A percentile compares a stretch with the other conserved stretches of the same genome.
Evolutionary conservation across 73 alveolate species (phyloP).

Genomic region (Uronychia setigera): DNA sequence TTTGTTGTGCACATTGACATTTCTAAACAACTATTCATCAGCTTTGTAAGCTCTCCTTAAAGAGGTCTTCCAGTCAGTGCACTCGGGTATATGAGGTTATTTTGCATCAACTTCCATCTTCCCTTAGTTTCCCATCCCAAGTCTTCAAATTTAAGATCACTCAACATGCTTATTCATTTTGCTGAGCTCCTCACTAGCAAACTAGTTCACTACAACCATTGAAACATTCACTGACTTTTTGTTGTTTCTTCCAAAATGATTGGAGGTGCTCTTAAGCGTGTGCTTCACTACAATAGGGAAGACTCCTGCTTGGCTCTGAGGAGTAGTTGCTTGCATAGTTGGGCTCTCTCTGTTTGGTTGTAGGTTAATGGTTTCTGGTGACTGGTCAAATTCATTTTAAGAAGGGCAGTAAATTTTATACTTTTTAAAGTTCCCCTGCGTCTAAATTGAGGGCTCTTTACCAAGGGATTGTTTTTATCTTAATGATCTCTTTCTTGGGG

Average conservation of each 20-base stretch:
- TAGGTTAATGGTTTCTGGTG: too few species aligned
- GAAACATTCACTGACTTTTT: neutral
- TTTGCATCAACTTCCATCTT: neutral
- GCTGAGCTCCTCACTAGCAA: neutral
- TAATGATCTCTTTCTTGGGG: too few species aligned
- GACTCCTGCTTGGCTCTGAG: too few species aligned
- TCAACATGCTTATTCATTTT: neutral
- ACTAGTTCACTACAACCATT: neutral
- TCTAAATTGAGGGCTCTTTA: too few species aligned
- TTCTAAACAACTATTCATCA: neutral
- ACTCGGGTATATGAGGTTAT: neutral
- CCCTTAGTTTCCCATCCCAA: too few species aligned
- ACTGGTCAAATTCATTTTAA: too few species aligned
- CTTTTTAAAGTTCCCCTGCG: too few species aligned
- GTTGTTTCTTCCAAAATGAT: neutral
- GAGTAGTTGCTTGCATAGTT: too few species aligned
- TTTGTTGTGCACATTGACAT: neutral
- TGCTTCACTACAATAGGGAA: neutral
- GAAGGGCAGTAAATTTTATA: too few species aligned
- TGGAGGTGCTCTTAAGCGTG: neutral
- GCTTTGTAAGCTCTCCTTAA: neutral
- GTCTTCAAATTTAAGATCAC: neutral
- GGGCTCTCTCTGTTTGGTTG: too few species aligned
- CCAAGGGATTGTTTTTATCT: too few species aligned
- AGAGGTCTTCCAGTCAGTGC: neutral